These are phyloP conservation scores for Fragaria vesca DNA, from an alignment of 306 rosid species.

Conservation along the genomic window DNA sequence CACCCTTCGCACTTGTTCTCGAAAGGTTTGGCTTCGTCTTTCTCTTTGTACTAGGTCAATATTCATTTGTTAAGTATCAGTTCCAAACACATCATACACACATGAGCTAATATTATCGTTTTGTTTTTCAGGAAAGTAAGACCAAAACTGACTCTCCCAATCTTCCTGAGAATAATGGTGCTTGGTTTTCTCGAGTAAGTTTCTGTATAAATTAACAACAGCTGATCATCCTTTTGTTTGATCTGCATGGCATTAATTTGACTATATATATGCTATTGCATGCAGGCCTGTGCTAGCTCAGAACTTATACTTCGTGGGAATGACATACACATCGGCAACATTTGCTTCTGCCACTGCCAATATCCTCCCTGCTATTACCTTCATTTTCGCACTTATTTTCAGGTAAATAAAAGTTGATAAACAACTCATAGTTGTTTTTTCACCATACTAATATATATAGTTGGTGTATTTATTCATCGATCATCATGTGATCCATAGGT, in stretches of 20 bases:
- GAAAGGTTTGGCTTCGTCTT: constrained; percentile 50
- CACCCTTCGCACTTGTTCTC: constrained; percentile 88
- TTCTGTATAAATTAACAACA: not conserved
- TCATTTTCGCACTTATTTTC: constrained; percentile 78
- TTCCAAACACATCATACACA: not conserved
- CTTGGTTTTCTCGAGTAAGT: constrained; percentile 94
- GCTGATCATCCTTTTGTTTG: not conserved
- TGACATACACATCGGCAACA: constrained; percentile 84
- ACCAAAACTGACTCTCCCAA: constrained; percentile 68
- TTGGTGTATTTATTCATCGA: not conserved
- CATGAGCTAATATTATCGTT: not conserved
- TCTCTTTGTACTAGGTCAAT: not conserved
- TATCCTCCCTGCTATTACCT: constrained; percentile 90
- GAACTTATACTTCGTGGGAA: constrained; percentile 77
- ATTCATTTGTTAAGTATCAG: not conserved
- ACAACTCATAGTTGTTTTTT: not conserved
- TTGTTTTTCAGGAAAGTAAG: constrained; percentile 61
- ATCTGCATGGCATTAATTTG: not conserved
- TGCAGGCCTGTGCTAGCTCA: constrained; percentile 91
- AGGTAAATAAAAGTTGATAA: constrained; percentile 39
- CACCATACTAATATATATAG: not conserved
- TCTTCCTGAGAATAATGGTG: constrained; percentile 65
- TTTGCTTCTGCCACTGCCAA: constrained; percentile 89
- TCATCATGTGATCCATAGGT: constrained; percentile 38
- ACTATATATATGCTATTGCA: not conserved